phyloP scores from a whole-genome alignment of 202 grass and related monocot species.

The Brachypodium distachyon region DNA sequence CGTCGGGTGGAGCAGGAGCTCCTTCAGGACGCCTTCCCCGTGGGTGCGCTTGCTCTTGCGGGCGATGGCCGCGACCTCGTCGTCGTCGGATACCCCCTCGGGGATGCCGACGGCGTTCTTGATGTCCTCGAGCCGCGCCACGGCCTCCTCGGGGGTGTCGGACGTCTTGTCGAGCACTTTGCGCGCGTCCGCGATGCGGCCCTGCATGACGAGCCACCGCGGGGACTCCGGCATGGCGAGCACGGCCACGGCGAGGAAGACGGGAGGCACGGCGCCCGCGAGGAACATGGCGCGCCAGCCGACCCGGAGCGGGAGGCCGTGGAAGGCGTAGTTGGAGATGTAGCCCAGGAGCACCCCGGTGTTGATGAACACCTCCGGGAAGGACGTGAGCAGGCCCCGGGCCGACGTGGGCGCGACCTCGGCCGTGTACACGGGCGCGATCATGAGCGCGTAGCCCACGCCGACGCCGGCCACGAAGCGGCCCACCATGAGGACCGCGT shows the following conservation, averaged over 20 bases:
- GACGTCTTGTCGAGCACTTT: slow-evolving; percentile 56
- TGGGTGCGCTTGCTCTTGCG: slow-evolving; percentile 4
- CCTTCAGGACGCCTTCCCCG: slow-evolving; percentile 63
- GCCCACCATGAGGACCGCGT: slow-evolving; percentile 59
- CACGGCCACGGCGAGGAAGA: slow-evolving; percentile 51
- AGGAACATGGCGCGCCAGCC: slow-evolving; percentile 85
- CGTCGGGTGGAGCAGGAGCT: slow-evolving; percentile 49
- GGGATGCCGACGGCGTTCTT: slow-evolving; percentile 50
- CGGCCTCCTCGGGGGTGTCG: slow-evolving; percentile 48
- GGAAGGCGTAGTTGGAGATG: slow-evolving; percentile 85
- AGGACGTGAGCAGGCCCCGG: slow-evolving; percentile 69
- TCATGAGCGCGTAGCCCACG: slow-evolving; percentile 61
- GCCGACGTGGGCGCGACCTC: slow-evolving; percentile 68
- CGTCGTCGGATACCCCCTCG: slow-evolving; percentile 14
- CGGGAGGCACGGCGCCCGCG: slow-evolving; percentile 52
- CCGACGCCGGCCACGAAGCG: slow-evolving; percentile 78
- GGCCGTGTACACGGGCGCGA: slow-evolving; percentile 80
- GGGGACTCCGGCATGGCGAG: slow-evolving; percentile 94
- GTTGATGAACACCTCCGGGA: slow-evolving; percentile 90
- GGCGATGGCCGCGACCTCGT: not conserved
- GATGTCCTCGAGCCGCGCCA: slow-evolving; percentile 46
- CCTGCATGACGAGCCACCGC: slow-evolving; percentile 90
- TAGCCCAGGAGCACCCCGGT: slow-evolving; percentile 71
- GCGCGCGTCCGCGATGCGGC: slow-evolving; percentile 53
- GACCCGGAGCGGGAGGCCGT: slow-evolving; percentile 39